Evolutionary conservation across 306 rosid species (phyloP), one percentile per base, ranked within the genome.

Genomic region (Prunus mira): DNA sequence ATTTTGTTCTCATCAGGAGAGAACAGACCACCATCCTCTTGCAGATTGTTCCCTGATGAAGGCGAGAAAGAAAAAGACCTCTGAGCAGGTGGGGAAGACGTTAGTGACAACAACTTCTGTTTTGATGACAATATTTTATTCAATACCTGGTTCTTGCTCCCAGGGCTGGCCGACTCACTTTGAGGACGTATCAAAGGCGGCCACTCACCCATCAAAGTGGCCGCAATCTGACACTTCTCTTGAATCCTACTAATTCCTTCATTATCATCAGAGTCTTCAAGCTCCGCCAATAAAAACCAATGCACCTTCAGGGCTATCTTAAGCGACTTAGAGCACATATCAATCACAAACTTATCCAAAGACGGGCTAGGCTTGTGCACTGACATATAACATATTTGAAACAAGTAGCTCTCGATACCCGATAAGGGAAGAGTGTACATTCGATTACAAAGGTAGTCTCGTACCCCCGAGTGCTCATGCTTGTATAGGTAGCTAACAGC

Each of bases 371-470:
- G 99, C 82, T 95, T 92, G 70, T 95, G 93, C 71, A 95, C 88
- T 91, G 91, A 89, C 97, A 95, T 88, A 84, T 92, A 95, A 82
- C 99, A 95, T 78, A 95, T 88, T 84, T 95, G 99, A 81, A 95
- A 95, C 87, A 95, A 81, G 78, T 95, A 95, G 86, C 99, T 84
- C 90, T 95, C 99, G 55, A 95, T 71, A 9, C 99, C 99, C 9
- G 93, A 78, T 75, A 95, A 83, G 12, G 99, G 99, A 71, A 95
- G 93, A 22, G 97, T 92, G 79, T 95, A 95, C 99, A 95, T 95
- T 79, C 97, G 79, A 74, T 95, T 95, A 74, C 97, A 95, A 45
- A 95, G 93, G 80, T 95, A 95, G 73, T 95, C 96, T 0, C 99
- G 96, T 19, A 95, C 99, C 77, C 99, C 97, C 1, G 91, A 11